Evolutionary conservation across 495 filamentous ascomycete species (phyloP), one percentile per base, ranked within the genome.

Genomic region (Neurospora tetraspora): DNA sequence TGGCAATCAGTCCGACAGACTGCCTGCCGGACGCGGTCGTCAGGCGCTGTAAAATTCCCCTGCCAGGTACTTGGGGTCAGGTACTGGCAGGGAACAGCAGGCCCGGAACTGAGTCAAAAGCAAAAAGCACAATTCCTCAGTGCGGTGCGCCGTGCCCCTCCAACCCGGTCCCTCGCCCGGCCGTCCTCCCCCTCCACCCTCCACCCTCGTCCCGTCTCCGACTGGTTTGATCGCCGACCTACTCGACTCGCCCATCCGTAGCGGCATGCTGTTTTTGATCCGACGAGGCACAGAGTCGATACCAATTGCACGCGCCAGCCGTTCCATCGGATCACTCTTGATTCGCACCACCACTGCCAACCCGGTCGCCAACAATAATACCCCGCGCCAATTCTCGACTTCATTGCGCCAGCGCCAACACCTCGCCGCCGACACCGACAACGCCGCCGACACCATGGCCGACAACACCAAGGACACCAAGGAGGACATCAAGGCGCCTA

Each of bases 401-500:
- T 61, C 23, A 34, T 61, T 61, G 53, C 53, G 53, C 53, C 53
- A 34, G 2, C 53, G 2, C 23, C 53, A 34, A 10, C 53, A 65
- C 53, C 53, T 34, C 53, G 53, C 53, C 27, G 53, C 5, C 53
- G 53, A 65, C 27, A 61, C 12, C 53, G 9, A 31, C 53, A 6
- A 61, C 53, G 31, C 34, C 34, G 39, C 68, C n/a, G 11, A 43
- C 16, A 23, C 18, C 71, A 72, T 16, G 20, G 68, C 68, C 38
- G 71, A 61, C 31, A 40, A 20, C 36, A 43, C 38, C 71, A 73
- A 73, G 68, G 68, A 37, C 31, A 43, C 65, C 40, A 70, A 70
- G 71, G 37, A 34, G 18, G 71, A 68, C 16, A 59, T 53, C 36
- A 65, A 72, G 71, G 20, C 74, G 53, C 53, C 53, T 27, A 65